These are phyloP conservation scores for Trametes cingulata DNA, from an alignment of 768 basidiomycete genomes.

Conservation along the genomic window DNA sequence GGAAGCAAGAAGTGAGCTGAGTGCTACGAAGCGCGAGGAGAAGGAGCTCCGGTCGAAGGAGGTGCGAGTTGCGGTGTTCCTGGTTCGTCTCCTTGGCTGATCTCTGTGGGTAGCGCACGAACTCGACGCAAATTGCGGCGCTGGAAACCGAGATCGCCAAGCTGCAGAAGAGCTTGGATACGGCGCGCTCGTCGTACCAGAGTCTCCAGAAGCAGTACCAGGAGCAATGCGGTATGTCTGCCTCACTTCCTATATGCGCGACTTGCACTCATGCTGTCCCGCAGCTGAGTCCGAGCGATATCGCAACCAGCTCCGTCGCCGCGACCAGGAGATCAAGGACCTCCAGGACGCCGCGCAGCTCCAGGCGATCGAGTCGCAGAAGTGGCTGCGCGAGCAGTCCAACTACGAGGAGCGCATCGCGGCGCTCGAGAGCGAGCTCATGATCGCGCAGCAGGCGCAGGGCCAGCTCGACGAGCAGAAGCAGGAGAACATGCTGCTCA, in stretches of 20 bases:
- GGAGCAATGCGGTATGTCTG: constrained; percentile 77
- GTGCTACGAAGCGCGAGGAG: constrained; percentile 83
- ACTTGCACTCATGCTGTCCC: not conserved
- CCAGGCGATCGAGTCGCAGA: constrained; percentile 64
- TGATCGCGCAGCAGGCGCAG: constrained; percentile 68
- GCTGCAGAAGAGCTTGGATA: constrained; percentile 72
- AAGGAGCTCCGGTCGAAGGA: constrained; percentile 90
- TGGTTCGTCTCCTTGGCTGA: constrained; percentile 23
- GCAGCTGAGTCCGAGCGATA: constrained; percentile 78
- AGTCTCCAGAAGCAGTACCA: constrained; percentile 85
- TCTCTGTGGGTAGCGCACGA: constrained; percentile 47
- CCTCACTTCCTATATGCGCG: not conserved
- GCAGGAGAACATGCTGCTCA: constrained; percentile 88
- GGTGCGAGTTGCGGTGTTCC: constrained; percentile 41
- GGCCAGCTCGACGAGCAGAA: constrained; percentile 87
- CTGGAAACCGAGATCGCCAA: constrained; percentile 82
- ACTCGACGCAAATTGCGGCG: constrained; percentile 61
- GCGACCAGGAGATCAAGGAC: constrained; percentile 72
- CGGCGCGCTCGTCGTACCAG: constrained; percentile 68
- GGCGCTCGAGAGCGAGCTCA: constrained; percentile 72
- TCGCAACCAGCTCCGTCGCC: constrained; percentile 68
- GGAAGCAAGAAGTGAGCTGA: constrained; percentile 75
- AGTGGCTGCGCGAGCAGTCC: constrained; percentile 69
- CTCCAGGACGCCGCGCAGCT: constrained; percentile 59
- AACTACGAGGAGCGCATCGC: constrained; percentile 70